Percentiles rank a stretch among this genome's conserved stretches.
These are phyloP conservation scores for Zymoseptoria brevis DNA, from an alignment of 2,329 filamentous ascomycete species.

Conservation along the genomic window DNA sequence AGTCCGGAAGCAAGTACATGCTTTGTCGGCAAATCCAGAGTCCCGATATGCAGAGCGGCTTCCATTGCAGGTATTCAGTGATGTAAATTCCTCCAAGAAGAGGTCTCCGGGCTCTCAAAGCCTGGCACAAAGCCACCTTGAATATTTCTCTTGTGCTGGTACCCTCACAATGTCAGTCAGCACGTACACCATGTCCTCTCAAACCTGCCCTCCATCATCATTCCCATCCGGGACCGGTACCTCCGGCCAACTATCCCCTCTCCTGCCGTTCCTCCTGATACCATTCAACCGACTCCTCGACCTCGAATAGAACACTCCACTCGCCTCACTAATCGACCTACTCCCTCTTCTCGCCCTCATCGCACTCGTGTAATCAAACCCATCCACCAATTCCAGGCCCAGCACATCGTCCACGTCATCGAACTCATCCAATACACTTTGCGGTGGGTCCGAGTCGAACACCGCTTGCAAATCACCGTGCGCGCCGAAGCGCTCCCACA, in stretches of 20 bases:
- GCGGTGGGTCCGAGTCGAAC: slow-evolving; percentile 63
- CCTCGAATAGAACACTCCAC: slow-evolving; percentile 15
- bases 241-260: slow-evolving; percentile 1
- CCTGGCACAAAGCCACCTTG: too few species aligned
- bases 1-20: too few species aligned
- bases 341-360: slow-evolving; percentile 23
- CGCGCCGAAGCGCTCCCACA: slow-evolving; percentile 62
- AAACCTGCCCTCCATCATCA: slow-evolving; percentile 7
- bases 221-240: slow-evolving; percentile 6
- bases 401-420: slow-evolving; percentile 43
- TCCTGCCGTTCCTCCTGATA: slow-evolving; percentile 14
- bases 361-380: slow-evolving; percentile 20
- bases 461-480: slow-evolving; percentile 66
- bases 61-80: background rate
- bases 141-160: background rate
- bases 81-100: background rate
- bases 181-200: background rate
- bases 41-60: too few species aligned
- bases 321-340: slow-evolving; percentile 20
- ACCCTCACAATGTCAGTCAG: background rate
- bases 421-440: slow-evolving; percentile 41
- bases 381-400: slow-evolving; percentile 36
- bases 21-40: too few species aligned
- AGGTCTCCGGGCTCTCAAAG: background rate
- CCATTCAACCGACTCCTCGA: slow-evolving; percentile 15